Evolutionary conservation across 177 flowering plant species (phyloP).

Genomic region (Vitis hybrid): DNA sequence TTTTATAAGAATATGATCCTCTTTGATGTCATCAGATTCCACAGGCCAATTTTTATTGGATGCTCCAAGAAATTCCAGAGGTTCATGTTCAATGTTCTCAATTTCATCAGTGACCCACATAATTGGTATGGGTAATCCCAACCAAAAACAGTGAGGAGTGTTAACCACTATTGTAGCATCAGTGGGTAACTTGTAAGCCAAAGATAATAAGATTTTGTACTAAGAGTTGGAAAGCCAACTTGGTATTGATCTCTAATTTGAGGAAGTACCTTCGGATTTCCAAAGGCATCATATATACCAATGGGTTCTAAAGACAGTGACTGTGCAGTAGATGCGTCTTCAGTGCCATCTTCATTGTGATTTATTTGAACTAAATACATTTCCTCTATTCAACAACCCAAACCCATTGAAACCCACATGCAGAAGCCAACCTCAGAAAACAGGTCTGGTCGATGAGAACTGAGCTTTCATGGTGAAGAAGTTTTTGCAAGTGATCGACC

Average conservation of each 20-base stretch:
- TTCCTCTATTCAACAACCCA: conserved; percentile 13
- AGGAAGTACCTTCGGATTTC: conserved; percentile 39
- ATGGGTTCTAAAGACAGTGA: conserved; percentile 20
- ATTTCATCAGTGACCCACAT: conserved; percentile 26
- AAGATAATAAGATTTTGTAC: conserved; percentile 13
- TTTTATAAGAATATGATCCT: neutral
- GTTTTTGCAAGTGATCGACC: neutral
- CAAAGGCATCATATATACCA: conserved; percentile 25
- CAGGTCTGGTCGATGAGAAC: conserved; percentile 23
- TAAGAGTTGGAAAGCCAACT: conserved; percentile 43
- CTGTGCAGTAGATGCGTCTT: conserved; percentile 25
- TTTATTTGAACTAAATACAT: conserved; percentile 32
- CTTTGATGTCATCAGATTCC: neutral
- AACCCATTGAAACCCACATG: conserved; percentile 28
- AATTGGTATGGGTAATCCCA: conserved; percentile 19
- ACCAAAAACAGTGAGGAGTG: conserved; percentile 4
- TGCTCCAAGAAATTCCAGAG: neutral
- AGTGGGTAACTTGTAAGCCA: conserved; percentile 2
- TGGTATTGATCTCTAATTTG: conserved; percentile 53
- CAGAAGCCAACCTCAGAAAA: conserved; percentile 19
- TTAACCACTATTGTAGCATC: conserved; percentile 8
- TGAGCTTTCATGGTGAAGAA: conserved; percentile 18
- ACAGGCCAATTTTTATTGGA: neutral
- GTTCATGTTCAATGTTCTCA: conserved; percentile 15
- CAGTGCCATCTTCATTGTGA: conserved; percentile 17